Evolutionary conservation across 2,329 filamentous ascomycete genomes (phyloP), one percentile per base, ranked within the genome.

Genomic region (Cercospora zeae-maydis): DNA sequence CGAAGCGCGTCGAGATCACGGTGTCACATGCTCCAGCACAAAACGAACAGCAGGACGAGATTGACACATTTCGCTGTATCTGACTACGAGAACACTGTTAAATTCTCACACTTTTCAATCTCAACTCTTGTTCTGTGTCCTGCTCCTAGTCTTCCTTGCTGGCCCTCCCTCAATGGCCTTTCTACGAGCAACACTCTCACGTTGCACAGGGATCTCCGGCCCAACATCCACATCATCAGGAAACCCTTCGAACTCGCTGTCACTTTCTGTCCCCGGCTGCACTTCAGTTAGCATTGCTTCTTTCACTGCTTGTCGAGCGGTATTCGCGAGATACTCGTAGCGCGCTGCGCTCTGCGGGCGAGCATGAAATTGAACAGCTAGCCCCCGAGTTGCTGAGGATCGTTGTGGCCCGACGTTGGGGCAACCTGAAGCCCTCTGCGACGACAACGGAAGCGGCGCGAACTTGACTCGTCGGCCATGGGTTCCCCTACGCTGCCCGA

Each of bases 1-100:
- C 42, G 54, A 24, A 47, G 55, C 62, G 58, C 58, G 62, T 60
- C 36, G 14, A 16, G 9, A 24, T 24, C 57, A 47, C 59, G 59
- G 27, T 45, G 31, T 61, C 58, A 64, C 60, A 53, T 61, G 60
- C 21, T 16, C 19, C 11, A n/a, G n/a, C 19, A 24, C 27, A 13
- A 19, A 24, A n/a, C n/a, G 16, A 58, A 21, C n/a, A 19, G 24
- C 45, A 31, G 39, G 16, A 31, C 21, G 16, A 1, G 21, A 58
- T 37, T 49, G 21, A 45, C 24, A 49, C 37, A 11, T 24, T 27
- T 27, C 24, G 24, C 24, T 27, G 6, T 27, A 27, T 3, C 42
- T 47, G 42, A 3, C 21, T 47, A 3, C 11, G 13, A 7, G 42
- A 47, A 47, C 19, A 13, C 10, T 45, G 9, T 2, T 24, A 27